Percentiles rank a stretch among this genome's conserved stretches.
Conservation (phyloP, 1,284 basidiomycete species). For the Athelia psychrophila region DNA sequence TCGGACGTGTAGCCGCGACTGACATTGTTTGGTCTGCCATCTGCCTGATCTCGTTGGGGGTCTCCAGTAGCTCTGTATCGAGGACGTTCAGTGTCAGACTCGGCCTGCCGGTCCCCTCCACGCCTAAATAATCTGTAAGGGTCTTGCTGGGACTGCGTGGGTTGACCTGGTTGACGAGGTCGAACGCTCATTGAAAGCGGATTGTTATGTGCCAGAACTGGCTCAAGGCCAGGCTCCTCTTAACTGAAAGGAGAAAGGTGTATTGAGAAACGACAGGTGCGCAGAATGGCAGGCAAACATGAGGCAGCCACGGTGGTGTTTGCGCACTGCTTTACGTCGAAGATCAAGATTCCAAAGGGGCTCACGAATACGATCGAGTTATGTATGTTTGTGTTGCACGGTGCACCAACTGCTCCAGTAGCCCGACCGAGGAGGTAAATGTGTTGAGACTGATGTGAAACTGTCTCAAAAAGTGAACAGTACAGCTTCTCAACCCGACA, state of each 20-base stretch:
- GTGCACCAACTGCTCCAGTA: too few species aligned
- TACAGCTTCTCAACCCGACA: too few species aligned
- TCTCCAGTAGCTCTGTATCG: neutral
- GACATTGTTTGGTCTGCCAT: neutral
- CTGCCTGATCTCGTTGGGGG: neutral
- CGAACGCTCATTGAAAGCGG: neutral
- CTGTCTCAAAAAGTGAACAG: too few species aligned
- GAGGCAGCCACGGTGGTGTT: neutral
- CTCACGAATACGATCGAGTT: too few species aligned
- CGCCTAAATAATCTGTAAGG: neutral
- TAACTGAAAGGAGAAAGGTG: slow-evolving; percentile 1
- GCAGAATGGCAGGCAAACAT: slow-evolving; percentile 1
- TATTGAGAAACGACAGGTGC: neutral
- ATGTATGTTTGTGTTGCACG: too few species aligned
- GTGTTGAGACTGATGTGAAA: too few species aligned
- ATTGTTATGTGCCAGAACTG: neutral
- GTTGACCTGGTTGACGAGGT: neutral
- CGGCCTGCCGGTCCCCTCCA: neutral
- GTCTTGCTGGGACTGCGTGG: neutral
- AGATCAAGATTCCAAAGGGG: neutral
- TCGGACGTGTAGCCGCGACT: slow-evolving; percentile 1
- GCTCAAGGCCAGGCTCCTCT: slow-evolving; percentile 1
- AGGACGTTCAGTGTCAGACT: neutral
- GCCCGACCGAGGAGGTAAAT: too few species aligned
- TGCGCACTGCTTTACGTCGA: neutral